These are phyloP conservation scores for Colletotrichum sp. DNA, from an alignment of 2,329 filamentous ascomycete species.

Conservation along the genomic window DNA sequence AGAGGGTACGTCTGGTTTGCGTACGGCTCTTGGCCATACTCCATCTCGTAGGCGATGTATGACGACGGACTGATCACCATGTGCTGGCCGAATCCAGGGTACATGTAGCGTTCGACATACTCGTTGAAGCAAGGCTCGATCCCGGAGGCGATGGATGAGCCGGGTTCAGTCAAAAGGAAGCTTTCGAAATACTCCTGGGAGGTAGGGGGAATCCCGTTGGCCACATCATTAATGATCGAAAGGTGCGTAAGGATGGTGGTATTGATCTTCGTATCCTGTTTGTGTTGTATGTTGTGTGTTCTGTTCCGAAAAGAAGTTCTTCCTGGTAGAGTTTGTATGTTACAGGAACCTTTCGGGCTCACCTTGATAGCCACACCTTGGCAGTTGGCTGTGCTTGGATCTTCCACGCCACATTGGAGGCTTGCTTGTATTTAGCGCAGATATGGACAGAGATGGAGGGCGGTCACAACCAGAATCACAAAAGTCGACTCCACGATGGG, in stretches of 20 bases:
- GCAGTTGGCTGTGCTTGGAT: not conserved
- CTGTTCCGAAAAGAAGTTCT: not conserved
- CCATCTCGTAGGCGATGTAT: not conserved
- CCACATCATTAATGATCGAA: too few relatives aligned
- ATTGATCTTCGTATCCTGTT: not conserved
- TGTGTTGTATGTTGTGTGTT: not conserved
- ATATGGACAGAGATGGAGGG: not conserved
- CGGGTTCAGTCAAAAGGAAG: too few relatives aligned
- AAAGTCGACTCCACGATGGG: not conserved
- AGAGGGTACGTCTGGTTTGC: not conserved
- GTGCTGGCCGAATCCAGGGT: not conserved
- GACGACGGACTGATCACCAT: rapidly evolving
- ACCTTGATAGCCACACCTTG: not conserved
- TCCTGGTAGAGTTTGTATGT: not conserved
- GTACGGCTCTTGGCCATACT: not conserved
- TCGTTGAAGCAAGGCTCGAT: too few relatives aligned
- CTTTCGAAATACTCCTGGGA: too few relatives aligned
- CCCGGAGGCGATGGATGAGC: too few relatives aligned
- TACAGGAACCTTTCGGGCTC: not conserved
- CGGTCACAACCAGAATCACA: not conserved
- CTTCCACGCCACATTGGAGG: not conserved
- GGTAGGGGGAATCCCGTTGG: too few relatives aligned
- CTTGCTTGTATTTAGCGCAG: not conserved
- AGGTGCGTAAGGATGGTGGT: too few relatives aligned
- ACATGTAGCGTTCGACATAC: too few relatives aligned